Percentiles rank a stretch among this genome's conserved stretches.
These are phyloP conservation scores for Candida broadrunensis DNA, from an alignment of 805 yeast species.

Conservation along the genomic window DNA sequence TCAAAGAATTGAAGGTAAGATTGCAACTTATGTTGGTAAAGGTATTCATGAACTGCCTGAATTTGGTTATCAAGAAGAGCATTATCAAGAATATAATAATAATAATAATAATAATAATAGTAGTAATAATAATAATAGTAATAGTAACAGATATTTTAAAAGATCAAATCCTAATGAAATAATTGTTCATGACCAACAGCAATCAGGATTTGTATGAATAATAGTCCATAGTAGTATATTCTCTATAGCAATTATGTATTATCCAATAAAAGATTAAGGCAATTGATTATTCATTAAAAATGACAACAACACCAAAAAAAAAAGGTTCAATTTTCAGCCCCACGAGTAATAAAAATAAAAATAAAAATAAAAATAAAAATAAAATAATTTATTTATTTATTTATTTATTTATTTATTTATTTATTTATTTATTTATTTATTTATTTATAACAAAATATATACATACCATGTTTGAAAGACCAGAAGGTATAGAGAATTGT, in stretches of 20 bases:
- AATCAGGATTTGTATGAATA: conserved; percentile 15
- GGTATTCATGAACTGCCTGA: conserved; percentile 1
- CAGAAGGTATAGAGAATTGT: conserved; percentile 40
- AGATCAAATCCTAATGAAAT: conserved; percentile 4
- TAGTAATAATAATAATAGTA: neutral
- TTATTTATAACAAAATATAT: too few relatives aligned
- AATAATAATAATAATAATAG: neutral
- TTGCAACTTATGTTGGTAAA: conserved; percentile 17
- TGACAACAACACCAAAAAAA: too few relatives aligned
- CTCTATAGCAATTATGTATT: too few relatives aligned
- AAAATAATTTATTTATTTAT: too few relatives aligned
- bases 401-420: too few relatives aligned
- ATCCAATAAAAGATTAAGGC: too few relatives aligned
- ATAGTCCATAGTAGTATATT: too few relatives aligned
- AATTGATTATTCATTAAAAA: too few relatives aligned
- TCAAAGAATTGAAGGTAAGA: conserved; percentile 15
- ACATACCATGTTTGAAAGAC: conserved; percentile 42
- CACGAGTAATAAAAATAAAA: too few relatives aligned
- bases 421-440: too few relatives aligned
- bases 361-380: too few relatives aligned
- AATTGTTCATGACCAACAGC: conserved; percentile 13
- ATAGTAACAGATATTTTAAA: neutral
- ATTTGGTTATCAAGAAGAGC: conserved; percentile 2
- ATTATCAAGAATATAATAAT: neutral
- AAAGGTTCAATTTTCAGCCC: too few relatives aligned